These are phyloP conservation scores for Cinnamomum micranthum DNA, from an alignment of 164 flowering plant genomes.

Conservation along the genomic window DNA sequence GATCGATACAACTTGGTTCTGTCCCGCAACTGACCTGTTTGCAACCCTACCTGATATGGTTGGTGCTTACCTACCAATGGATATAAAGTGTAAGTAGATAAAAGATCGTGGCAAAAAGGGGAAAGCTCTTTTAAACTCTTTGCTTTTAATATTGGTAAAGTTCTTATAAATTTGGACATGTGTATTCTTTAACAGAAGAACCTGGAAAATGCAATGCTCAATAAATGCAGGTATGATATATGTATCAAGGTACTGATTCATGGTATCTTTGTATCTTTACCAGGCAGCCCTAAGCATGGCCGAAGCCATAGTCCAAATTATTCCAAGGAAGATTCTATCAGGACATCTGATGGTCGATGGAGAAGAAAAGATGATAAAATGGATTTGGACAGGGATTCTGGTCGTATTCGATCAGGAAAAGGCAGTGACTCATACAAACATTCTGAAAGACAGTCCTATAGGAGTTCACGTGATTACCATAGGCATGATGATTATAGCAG, in stretches of 20 bases:
- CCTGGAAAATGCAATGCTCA: too few relatives aligned
- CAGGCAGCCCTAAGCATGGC: constrained; percentile 55
- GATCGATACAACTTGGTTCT: too few relatives aligned
- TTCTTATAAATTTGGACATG: too few relatives aligned
- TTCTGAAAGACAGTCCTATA: constrained; percentile 49
- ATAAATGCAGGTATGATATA: background rate
- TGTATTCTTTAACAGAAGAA: too few relatives aligned
- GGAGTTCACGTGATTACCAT: constrained; percentile 39
- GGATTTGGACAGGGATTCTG: constrained; percentile 38
- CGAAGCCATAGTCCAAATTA: constrained; percentile 37
- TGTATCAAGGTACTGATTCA: constrained; percentile 5
- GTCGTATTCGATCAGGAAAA: constrained; percentile 37
- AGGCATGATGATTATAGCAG: constrained; percentile 51
- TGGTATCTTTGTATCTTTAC: constrained; percentile 6
- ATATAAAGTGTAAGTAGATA: too few relatives aligned
- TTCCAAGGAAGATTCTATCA: constrained; percentile 33
- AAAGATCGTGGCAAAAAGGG: too few relatives aligned
- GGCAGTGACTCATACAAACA: constrained; percentile 41
- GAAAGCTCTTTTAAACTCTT: too few relatives aligned
- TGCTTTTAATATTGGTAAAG: too few relatives aligned
- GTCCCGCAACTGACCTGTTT: too few relatives aligned
- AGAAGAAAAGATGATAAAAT: constrained; percentile 39
- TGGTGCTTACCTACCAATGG: too few relatives aligned
- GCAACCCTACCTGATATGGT: too few relatives aligned
- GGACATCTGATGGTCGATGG: constrained; percentile 25